phyloP scores from a whole-genome alignment of 2,329 filamentous ascomycete species.

The Lomentospora prolificans region DNA sequence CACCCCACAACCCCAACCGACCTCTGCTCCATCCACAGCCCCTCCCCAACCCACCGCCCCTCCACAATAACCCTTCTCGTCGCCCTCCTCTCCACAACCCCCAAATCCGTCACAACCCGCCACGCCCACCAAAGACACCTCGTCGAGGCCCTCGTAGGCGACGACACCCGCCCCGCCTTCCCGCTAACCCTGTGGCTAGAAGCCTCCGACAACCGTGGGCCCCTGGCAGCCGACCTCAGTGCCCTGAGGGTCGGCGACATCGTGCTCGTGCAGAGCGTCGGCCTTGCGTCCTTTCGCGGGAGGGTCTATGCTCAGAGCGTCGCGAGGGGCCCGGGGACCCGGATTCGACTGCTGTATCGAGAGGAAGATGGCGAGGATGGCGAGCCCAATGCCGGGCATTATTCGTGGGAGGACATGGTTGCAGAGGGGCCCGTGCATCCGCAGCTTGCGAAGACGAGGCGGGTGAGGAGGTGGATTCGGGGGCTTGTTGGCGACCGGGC shows the following conservation, averaged over 20 bases:
- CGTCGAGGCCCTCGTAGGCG: conserved; percentile 70
- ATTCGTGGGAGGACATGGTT: conserved; percentile 40
- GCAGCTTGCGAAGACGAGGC: conserved; percentile 52
- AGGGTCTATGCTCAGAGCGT: conserved; percentile 81
- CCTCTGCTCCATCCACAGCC: conserved; percentile 50
- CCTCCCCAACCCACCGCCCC: too few species aligned
- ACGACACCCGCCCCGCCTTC: conserved; percentile 76
- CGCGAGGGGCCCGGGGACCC: conserved; percentile 54
- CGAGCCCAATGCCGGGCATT: conserved; percentile 42
- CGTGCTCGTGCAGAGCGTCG: conserved; percentile 69
- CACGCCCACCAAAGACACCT: conserved; percentile 53
- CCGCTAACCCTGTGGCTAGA: conserved; percentile 75
- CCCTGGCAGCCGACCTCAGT: conserved; percentile 18
- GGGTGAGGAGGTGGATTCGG: conserved; percentile 66
- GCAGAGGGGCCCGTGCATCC: conserved; percentile 24
- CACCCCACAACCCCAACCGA: conserved; percentile 16
- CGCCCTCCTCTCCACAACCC: conserved; percentile 61
- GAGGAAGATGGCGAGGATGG: conserved; percentile 38
- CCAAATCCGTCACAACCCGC: conserved; percentile 58
- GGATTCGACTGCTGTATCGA: conserved; percentile 56
- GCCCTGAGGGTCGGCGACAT: conserved; percentile 62
- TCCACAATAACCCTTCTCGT: conserved; percentile 76
- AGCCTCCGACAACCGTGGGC: conserved; percentile 19
- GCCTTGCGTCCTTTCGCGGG: conserved; percentile 62
- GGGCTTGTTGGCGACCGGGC: conserved; percentile 46